phyloP scores from a whole-genome alignment of 257 asterid species.

The Agastache rugosa region DNA sequence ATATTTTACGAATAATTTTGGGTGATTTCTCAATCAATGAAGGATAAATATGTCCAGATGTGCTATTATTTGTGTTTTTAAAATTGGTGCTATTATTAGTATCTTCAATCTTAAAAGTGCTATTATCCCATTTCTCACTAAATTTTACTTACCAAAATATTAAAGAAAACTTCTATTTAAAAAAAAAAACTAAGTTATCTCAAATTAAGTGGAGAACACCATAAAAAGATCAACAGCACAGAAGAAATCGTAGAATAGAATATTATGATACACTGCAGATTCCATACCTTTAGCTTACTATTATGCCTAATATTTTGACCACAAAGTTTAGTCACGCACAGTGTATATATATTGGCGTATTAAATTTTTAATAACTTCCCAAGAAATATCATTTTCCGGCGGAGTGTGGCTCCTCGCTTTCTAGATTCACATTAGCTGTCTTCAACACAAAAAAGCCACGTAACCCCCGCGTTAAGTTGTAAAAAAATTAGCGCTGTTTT shows the following conservation, averaged over 20 bases:
- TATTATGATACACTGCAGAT: background rate
- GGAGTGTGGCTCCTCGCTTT: constrained; percentile 34
- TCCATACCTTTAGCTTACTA: constrained; percentile 13
- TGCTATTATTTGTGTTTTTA: too few relatives aligned
- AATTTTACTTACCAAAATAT: too few relatives aligned
- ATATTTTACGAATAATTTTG: too few relatives aligned
- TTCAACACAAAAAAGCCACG: constrained; percentile 46
- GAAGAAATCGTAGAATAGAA: background rate
- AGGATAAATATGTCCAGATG: too few relatives aligned
- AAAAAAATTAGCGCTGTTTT: background rate
- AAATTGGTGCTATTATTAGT: too few relatives aligned
- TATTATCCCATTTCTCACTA: too few relatives aligned
- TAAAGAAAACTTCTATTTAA: too few relatives aligned
- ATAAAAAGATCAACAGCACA: background rate
- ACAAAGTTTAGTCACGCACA: background rate
- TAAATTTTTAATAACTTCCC: too few relatives aligned
- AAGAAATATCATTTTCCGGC: constrained; percentile 34
- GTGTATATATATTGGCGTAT: background rate
- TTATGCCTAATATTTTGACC: constrained; percentile 27
- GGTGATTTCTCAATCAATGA: too few relatives aligned
- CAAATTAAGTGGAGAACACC: background rate
- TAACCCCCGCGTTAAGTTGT: constrained; percentile 19
- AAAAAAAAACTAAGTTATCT: background rate
- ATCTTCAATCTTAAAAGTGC: too few relatives aligned
- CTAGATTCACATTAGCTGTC: constrained; percentile 60